Evolutionary conservation across 768 basidiomycete species (phyloP).

Genomic region (Leccinellum luteum): DNA sequence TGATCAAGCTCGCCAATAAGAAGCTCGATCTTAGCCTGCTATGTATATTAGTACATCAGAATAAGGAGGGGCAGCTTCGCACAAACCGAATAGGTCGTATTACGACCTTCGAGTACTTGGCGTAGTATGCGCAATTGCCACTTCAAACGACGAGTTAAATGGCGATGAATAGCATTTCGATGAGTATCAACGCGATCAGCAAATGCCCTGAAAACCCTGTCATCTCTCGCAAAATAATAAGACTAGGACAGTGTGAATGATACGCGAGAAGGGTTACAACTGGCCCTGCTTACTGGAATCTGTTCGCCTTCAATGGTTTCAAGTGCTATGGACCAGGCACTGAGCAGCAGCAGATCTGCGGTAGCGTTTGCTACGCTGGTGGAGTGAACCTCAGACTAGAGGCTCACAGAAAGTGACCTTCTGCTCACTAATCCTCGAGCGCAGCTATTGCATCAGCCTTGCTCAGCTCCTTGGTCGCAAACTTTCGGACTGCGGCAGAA

Average conservation of each 20-base stretch:
- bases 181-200: constrained; percentile 38
- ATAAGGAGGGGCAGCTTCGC: not conserved
- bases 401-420: not conserved
- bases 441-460: constrained; percentile 76
- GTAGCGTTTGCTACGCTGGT: constrained; percentile 85
- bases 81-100: constrained; percentile 63
- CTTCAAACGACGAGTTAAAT: constrained; percentile 55
- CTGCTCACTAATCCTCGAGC: constrained; percentile 86
- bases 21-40: constrained; percentile 61
- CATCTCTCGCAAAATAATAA: constrained; percentile 94
- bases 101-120: constrained; percentile 63
- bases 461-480: constrained; percentile 83
- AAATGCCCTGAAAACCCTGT: constrained; percentile 77
- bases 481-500: constrained; percentile 72
- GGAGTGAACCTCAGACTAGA: not conserved
- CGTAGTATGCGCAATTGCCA: constrained; percentile 69
- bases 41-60: constrained; percentile 4
- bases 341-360: constrained; percentile 78
- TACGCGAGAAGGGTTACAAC: not conserved
- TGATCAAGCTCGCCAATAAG: constrained; percentile 63
- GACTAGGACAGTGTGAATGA: constrained; percentile 35
- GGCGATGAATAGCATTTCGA: constrained; percentile 45
- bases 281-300: constrained; percentile 60
- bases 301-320: constrained; percentile 57
- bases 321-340: constrained; percentile 68